Evolutionary conservation across 139 green algal genomes (phyloP), one percentile per base, ranked within the genome.

Genomic region (Nannochloris sp.): DNA sequence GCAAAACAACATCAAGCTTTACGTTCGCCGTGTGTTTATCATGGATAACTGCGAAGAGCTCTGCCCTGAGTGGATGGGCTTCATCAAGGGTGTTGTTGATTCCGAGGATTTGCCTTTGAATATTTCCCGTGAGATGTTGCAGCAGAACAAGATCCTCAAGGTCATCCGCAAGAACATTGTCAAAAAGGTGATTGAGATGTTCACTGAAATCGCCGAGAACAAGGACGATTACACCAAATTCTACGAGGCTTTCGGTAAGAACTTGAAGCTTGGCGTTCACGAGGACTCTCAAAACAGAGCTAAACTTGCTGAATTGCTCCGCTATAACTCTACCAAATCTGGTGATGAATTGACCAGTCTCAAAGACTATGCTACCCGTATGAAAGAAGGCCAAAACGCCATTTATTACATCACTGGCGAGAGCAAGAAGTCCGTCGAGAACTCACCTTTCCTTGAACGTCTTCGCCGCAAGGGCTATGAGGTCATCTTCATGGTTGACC

Each of bases 61-160:
- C 47, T 96, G 97, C 67, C 93, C 92, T 15, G 92, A 98, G 85
- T 98, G 85, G 75, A 78, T 98, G 39, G 70, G 53, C 74, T 98
- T 98, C 53, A 82, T 97, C 54, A 97, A 97, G 91, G 93, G 94
- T 62, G 89, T 99, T 56, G 95, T 99, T 2, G 95, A 99, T 83
- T 89, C 71, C 31, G 95, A 99, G 87, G 95, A 99, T 76, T 80
- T 99, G 64, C 95, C 95, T 6, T 84, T 99, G 24, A 99, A 99
- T 89, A 99, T 99, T 70, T 98, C 91, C 2, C 92, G 95, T 65
- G 95, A 99, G 84, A 99, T 87, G 80, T 87, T 99, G 64, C 95
- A 99, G 84, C 95, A 99, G 81, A 99, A 99, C 89, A 99, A 99
- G 87, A 99, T 99, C 67, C 84, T 99, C 23, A 99, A 99, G 89